Base-by-base conservation (phyloP, 768 basidiomycete species). In the Termitomyces sp. region DNA sequence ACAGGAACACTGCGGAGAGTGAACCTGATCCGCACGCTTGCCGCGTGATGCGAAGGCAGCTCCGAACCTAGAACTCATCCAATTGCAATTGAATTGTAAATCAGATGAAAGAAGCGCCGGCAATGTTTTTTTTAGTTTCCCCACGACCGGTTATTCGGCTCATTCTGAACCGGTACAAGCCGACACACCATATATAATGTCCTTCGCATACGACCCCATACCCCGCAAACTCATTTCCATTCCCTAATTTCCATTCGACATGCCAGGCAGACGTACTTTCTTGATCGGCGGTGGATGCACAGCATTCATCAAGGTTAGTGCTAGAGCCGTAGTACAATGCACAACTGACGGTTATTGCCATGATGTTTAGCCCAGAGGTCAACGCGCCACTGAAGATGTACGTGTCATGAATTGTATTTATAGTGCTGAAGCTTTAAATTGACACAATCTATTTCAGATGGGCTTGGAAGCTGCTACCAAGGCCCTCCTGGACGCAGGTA, bases 401-500 rank as follows among this genome's bases (percentile, higher is more conserved):
- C 63, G 84, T 70, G 45, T 20, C 32, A 15, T n/a, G 35, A 55
- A 15, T 59, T 44, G 22, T 50, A 36, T 20, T 18, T 1, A 13
- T 24, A 13, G n/a, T 50, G 5, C 24, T 39, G 15, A 44, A 42
- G 7, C 33, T 7, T 33, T 20, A 3, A 18, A 16, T 58, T 20
- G 42, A 57, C 39, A 32, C 22, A 22, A 13, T 32, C 15, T 33
- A 2, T 16, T 39, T 42, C 67, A 92, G 89, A 92, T 94, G 89
- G 92, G 91, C 6, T 77, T 94, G 46, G 93, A 94, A 72, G 93
- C 93, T 1, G 84, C 90, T 1, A 92, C 91, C 1, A 94, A 95
- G 67, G 92, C 93, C 0, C 79, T 94, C 24, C 82, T 94, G 16
- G 93, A 95, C 67, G 92, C 92, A 65, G 90, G 89, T 87, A 55